Conservation (phyloP, 306 rosid genomes). For the Myrica gale region DNA sequence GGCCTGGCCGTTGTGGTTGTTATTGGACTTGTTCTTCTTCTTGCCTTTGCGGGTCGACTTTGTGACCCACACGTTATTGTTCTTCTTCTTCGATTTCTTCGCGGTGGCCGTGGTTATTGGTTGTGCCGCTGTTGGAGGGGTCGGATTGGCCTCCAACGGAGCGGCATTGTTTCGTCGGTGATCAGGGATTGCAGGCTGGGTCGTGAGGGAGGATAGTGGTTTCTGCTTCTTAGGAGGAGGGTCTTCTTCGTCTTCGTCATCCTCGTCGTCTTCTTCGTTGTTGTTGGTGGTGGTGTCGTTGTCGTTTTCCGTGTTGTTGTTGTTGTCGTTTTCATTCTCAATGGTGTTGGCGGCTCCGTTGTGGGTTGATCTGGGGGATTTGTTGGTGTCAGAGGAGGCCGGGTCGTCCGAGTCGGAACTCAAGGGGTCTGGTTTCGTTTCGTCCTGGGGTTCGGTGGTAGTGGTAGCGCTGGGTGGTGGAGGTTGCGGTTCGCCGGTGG, state of each 20-base stretch:
- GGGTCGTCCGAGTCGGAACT: slow-evolving; percentile 67
- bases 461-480: slow-evolving; percentile 38
- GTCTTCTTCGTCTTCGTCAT: slow-evolving; percentile 68
- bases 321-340: slow-evolving; percentile 30
- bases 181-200: slow-evolving; percentile 31
- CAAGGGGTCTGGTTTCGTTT: slow-evolving; percentile 51
- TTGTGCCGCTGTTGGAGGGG: slow-evolving; percentile 1
- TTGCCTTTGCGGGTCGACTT: slow-evolving; percentile 86
- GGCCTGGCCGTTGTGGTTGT: slow-evolving; percentile 41
- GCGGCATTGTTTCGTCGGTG: slow-evolving; percentile 15
- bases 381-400: slow-evolving; percentile 27
- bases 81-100: slow-evolving; percentile 91
- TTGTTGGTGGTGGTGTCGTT: slow-evolving; percentile 18
- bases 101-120: slow-evolving; percentile 34
- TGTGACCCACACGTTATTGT: slow-evolving; percentile 83
- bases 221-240: slow-evolving; percentile 85
- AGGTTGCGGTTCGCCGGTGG: background rate
- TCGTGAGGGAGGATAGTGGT: slow-evolving; percentile 64
- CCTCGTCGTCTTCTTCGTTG: slow-evolving; percentile 35
- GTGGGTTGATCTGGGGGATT: slow-evolving; percentile 46
- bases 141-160: slow-evolving; percentile 24
- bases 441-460: slow-evolving; percentile 45
- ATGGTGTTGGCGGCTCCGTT: slow-evolving; percentile 28
- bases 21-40: slow-evolving; percentile 68
- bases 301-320: slow-evolving; percentile 38